Conservation (phyloP, 345 rosid species). For the Litchi chinensis region DNA sequence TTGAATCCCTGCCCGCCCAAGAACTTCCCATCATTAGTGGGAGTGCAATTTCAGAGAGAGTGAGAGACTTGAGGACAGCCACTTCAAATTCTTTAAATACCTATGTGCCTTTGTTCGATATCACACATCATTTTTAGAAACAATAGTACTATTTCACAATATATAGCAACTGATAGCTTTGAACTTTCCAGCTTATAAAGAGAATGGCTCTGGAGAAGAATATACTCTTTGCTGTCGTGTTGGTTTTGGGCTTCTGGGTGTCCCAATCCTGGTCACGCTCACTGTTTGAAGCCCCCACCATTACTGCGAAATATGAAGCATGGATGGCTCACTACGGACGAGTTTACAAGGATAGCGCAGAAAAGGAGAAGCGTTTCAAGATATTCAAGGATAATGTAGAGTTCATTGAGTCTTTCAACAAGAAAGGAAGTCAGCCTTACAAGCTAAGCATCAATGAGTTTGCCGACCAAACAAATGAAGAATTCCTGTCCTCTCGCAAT, state of each 20-base stretch:
- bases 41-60: not conserved
- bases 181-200: not conserved
- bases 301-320: conserved; percentile 21
- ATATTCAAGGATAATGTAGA: conserved; percentile 37
- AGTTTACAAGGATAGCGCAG: conserved; percentile 12
- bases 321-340: conserved; percentile 31
- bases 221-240: not conserved
- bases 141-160: not conserved
- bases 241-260: conserved; percentile 22
- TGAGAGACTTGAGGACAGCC: not conserved
- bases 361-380: conserved; percentile 31
- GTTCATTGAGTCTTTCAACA: conserved; percentile 34
- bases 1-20: not conserved
- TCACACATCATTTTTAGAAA: not conserved
- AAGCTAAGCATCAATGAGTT: conserved; percentile 37
- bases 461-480: conserved; percentile 35
- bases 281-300: conserved; percentile 22
- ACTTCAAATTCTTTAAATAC: conserved; percentile 7
- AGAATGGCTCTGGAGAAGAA: conserved; percentile 11
- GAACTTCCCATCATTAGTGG: not conserved
- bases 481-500: conserved; percentile 26
- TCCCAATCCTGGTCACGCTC: conserved; percentile 28
- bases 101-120: not conserved
- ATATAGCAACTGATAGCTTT: not conserved
- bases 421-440: conserved; percentile 22